These are phyloP conservation scores for Plectosphaerella cucumerina DNA, from an alignment of 2,329 filamentous ascomycete genomes.

Conservation along the genomic window DNA sequence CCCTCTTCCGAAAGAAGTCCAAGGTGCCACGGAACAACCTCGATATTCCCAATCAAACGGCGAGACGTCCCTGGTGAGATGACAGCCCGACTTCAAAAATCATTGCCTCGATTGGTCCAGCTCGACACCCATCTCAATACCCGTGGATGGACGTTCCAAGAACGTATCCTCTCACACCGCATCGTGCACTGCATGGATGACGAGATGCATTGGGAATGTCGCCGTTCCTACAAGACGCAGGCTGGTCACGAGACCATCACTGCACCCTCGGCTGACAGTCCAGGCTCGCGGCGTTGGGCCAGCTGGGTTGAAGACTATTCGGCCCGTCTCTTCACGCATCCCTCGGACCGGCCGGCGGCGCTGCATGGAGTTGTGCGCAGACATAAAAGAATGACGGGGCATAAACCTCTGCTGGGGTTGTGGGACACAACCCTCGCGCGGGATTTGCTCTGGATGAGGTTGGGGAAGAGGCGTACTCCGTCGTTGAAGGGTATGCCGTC, in stretches of 20 bases:
- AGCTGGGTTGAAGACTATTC: background rate
- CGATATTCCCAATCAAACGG: no score
- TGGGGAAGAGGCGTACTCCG: background rate
- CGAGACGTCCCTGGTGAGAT: no score
- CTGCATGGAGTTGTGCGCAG: background rate
- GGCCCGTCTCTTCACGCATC: background rate
- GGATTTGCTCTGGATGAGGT: background rate
- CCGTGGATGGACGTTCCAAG: conserved; percentile 17
- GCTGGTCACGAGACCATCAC: background rate
- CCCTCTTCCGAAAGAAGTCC: no score
- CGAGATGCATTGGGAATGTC: conserved; percentile 15
- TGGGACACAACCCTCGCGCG: background rate
- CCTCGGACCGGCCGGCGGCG: background rate
- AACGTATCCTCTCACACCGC: conserved; percentile 13
- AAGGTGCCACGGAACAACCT: background rate
- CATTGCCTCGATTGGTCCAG: background rate
- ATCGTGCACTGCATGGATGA: conserved; percentile 12
- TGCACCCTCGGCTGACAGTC: background rate
- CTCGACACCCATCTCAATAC: background rate
- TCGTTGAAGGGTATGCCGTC: background rate
- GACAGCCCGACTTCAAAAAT: background rate
- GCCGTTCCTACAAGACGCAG: background rate
- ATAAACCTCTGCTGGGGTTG: background rate
- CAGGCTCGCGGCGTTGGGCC: background rate
- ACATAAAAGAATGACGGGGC: background rate